Evolutionary conservation across 257 asterid species (phyloP), one percentile per base, ranked within the genome.

Genomic region (Forsythia suspensa): DNA sequence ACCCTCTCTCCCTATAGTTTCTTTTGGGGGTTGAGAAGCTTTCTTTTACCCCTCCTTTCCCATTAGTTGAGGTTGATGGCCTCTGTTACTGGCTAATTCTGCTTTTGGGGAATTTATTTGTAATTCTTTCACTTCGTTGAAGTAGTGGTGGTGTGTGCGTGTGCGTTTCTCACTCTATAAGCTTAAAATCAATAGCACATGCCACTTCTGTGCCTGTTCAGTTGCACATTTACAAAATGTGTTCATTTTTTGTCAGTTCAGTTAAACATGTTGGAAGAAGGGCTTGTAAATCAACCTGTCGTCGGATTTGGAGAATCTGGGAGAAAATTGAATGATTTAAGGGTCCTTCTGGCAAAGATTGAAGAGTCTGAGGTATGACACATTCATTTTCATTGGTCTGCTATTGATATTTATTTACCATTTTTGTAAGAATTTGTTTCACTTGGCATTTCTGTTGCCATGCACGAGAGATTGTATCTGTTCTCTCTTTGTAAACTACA

Each of bases 301-400:
- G 94, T 95, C 15, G 98, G 99, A 77, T 95, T 95, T 88, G 99
- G 98, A 81, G 99, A 95, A 90, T 90, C 98, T 81, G 98, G 99
- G 76, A 76, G 90, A 75, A 95, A 90, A 87, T 87, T 96, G 74
- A 93, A 85, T 74, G 98, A 91, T 76, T 84, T 95, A 80, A 92
- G 94, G 90, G 88, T 88, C 85, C 92, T 95, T 80, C 89, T 95
- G 89, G 96, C 94, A 67, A 93, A 95, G 90, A 91, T 95, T 66
- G 99, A 95, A 88, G 98, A 93, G 85, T 92, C 98, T 70, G 99
- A 95, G 99, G 99, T 95, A 80, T 70, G 94, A 5, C 10, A 11
- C 70, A 29, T 77, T 46, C 63, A 55, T 44, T 79, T 55, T 65
- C 21, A 66, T 74, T 71, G 24, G 76, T 51, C 42, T 65, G 73